phyloP scores from a whole-genome alignment of 2,329 filamentous ascomycete genomes.

The Penicillium sp. region DNA sequence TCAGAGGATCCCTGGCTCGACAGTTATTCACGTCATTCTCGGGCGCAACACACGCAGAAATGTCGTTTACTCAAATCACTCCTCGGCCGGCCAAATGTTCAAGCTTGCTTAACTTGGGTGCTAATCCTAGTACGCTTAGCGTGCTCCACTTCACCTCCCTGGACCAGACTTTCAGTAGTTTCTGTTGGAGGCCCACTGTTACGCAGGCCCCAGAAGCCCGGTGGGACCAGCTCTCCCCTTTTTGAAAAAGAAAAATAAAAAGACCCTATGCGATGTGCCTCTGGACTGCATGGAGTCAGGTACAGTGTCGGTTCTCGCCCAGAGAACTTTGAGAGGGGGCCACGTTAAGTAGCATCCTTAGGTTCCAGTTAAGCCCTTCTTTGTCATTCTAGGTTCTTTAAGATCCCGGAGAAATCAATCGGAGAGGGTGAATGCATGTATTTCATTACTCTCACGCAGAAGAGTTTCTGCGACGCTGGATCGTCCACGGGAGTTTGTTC shows the following conservation, averaged over 20 bases:
- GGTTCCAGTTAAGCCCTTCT: too few relatives aligned
- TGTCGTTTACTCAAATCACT: too few relatives aligned
- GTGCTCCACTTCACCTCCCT: constrained; percentile 17
- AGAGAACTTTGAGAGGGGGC: too few relatives aligned
- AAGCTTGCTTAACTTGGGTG: constrained; percentile 4
- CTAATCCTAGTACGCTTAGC: constrained; percentile 19
- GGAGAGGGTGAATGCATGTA: not conserved
- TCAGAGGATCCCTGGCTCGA: too few relatives aligned
- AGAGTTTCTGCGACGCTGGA: too few relatives aligned
- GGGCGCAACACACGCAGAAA: too few relatives aligned
- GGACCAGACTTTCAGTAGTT: constrained; percentile 10
- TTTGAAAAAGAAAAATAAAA: not conserved
- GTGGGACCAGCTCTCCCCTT: constrained; percentile 13
- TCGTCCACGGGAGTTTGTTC: too few relatives aligned
- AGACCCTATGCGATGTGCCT: not conserved
- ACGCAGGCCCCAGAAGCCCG: constrained; percentile 15
- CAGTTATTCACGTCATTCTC: too few relatives aligned
- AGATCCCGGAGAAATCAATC: not conserved
- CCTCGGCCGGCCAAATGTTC: not conserved
- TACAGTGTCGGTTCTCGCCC: too few relatives aligned
- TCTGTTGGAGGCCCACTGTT: constrained; percentile 13
- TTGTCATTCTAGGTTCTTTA: too few relatives aligned
- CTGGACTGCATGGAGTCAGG: too few relatives aligned
- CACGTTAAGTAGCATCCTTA: too few relatives aligned
- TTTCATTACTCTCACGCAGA: not conserved